phyloP scores from a whole-genome alignment of 176 grass and related monocot species.

The Musa troglodytarum region DNA sequence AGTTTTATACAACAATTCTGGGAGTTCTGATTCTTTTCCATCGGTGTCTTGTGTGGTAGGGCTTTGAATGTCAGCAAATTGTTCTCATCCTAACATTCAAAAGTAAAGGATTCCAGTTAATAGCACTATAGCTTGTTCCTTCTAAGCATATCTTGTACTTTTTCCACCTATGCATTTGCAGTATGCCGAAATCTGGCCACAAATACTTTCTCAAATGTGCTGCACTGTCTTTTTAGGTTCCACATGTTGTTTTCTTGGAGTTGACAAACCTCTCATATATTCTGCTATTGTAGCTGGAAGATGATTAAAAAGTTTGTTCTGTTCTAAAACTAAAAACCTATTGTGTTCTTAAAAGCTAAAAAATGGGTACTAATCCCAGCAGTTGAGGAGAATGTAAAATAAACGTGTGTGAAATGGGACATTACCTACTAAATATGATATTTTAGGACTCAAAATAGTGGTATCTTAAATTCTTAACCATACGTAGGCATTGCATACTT shows the following conservation, averaged over 20 bases:
- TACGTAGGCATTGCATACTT: background rate
- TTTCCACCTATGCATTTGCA: too few species aligned
- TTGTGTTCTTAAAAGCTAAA: background rate
- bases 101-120: background rate
- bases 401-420: background rate
- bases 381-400: background rate
- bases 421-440: background rate
- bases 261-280: background rate
- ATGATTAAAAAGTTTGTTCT: too few species aligned
- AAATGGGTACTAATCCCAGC: background rate
- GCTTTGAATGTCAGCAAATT: background rate
- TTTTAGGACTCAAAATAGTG: background rate
- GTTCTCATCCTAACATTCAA: background rate
- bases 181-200: background rate
- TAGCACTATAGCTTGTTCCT: background rate
- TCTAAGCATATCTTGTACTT: background rate
- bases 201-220: background rate
- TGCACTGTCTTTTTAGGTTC: background rate
- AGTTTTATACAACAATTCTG: background rate
- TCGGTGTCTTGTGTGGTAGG: background rate
- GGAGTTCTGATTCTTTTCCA: background rate
- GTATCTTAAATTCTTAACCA: background rate
- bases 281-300: too few species aligned
- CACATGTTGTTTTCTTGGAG: background rate
- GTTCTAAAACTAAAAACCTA: background rate